Conservation (phyloP, 306 rosid species). For the Dalbergia cochinchinensis region DNA sequence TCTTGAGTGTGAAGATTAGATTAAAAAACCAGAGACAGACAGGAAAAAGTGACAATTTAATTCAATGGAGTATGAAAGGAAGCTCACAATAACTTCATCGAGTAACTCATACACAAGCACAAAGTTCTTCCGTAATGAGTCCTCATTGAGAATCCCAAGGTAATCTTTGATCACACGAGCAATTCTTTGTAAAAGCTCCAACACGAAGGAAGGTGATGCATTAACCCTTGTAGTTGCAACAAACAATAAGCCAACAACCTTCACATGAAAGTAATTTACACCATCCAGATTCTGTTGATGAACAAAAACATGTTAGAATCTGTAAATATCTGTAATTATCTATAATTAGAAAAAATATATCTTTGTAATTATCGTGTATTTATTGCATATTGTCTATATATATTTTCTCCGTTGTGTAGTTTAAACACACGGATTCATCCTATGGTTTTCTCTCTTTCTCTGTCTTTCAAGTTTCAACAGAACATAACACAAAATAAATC, state of each 20-base stretch:
- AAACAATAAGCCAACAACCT: conserved; percentile 84
- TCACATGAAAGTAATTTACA: conserved; percentile 89
- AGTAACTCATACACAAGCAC: conserved; percentile 91
- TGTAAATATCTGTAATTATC: no score
- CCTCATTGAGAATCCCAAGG: conserved; percentile 88
- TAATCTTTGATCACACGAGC: conserved; percentile 92
- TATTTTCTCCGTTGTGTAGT: no score
- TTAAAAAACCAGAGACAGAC: conserved; percentile 21
- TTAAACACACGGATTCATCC: no score
- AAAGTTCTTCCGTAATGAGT: conserved; percentile 78
- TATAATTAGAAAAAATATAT: no score
- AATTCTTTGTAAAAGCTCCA: conserved; percentile 88
- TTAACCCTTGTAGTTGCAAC: conserved; percentile 89
- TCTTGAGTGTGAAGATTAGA: conserved; percentile 32
- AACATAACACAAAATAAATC: conserved; percentile 21
- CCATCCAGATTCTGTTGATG: conserved; percentile 77
- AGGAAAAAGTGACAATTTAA: conserved; percentile 38
- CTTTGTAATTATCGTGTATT: no score
- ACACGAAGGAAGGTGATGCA: conserved; percentile 75
- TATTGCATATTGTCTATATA: no score
- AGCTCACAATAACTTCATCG: conserved; percentile 88
- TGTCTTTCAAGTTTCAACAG: no score
- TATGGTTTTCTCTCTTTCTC: no score
- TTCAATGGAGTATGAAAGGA: conserved; percentile 33
- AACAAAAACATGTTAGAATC: no score